phyloP scores from a whole-genome alignment of 352 stramenopile genomes.

The Globisporangium apiculatum region DNA sequence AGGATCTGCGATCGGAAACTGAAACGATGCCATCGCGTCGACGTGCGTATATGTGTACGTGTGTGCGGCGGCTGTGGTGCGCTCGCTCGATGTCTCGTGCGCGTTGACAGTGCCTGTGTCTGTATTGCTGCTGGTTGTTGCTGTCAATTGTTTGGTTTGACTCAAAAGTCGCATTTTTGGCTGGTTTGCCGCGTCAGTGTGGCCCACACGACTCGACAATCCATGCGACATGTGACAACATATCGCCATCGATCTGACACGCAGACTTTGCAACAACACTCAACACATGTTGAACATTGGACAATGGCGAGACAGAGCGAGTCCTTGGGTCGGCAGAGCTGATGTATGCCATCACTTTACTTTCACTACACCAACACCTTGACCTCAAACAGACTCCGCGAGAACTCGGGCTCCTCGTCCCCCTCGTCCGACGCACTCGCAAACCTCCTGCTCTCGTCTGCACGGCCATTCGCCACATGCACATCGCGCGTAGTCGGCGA shows the following conservation, averaged over 20 bases:
- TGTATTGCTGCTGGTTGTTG: background rate
- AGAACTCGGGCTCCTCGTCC: slow-evolving; percentile 17
- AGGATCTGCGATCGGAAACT: slow-evolving; percentile 58
- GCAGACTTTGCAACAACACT: background rate
- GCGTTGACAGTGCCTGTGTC: too few species aligned
- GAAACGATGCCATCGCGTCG: slow-evolving; percentile 31
- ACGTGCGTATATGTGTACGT: too few species aligned
- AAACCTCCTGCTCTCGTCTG: slow-evolving; percentile 15
- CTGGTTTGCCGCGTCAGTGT: slow-evolving; percentile 3
- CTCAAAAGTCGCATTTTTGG: slow-evolving; percentile 7
- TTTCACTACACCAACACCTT: slow-evolving; percentile 44
- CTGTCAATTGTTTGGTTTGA: background rate
- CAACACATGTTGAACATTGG: too few species aligned
- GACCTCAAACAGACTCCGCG: slow-evolving; percentile 49
- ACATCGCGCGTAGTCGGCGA: too few species aligned
- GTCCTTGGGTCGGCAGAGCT: background rate
- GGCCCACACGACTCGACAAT: background rate
- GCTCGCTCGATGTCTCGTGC: background rate
- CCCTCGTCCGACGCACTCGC: background rate
- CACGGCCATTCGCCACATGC: background rate
- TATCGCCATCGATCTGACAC: background rate
- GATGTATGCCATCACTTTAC: background rate
- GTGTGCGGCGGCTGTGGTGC: background rate
- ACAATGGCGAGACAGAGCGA: too few species aligned
- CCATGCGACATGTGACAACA: slow-evolving; percentile 21